Base-by-base conservation (phyloP, 257 asterid species). In the Plantago elongata region DNA sequence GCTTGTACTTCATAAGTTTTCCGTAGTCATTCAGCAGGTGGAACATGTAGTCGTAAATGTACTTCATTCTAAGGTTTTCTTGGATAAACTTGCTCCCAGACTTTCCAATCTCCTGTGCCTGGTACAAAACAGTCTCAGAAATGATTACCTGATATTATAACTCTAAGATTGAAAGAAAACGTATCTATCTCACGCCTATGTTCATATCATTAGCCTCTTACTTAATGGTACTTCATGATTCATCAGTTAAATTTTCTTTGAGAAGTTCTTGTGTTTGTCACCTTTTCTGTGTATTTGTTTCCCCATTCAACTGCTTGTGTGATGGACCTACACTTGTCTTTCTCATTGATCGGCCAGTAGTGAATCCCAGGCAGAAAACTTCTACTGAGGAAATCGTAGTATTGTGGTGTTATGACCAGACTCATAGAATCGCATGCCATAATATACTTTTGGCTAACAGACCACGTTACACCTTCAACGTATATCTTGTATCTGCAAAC, bases 41-140 rank as follows among this genome's bases (percentile, higher is more conserved):
- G 77, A 85, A 80, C 67, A 79, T 75, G 72, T 88, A 90, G 67
- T 85, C 95, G 7, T 90, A 90, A 10, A 90, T 73, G 60, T 79
- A 48, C 52, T 82, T 69, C 94, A 85, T 83, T 13, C 9, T 73
- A 13, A 90, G 75, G 42, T 77, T 72, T 63, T 88, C 89, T 56
- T 79, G 84, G 13, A 90, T 72, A 48, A 75, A 90, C 7, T 57
- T 71, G 82, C 94, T 88, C 15, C 91, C 98, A 7, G 84, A 69
- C 60, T 66, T 82, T 12, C 98, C 91, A 45, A 90, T 88, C 61
- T 78, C 81, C 67, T 70, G 81, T 62, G 96, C 96, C 97, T 85
- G 18, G 40, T 34, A 52, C 7, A 14, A 14, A 52, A 17, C 40
- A 34, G 40, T 22, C 27, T 22, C 27, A 22, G 27, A 22, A 22